Conservation (phyloP, 805 yeast species). For the Myxozyma mucilagina region DNA sequence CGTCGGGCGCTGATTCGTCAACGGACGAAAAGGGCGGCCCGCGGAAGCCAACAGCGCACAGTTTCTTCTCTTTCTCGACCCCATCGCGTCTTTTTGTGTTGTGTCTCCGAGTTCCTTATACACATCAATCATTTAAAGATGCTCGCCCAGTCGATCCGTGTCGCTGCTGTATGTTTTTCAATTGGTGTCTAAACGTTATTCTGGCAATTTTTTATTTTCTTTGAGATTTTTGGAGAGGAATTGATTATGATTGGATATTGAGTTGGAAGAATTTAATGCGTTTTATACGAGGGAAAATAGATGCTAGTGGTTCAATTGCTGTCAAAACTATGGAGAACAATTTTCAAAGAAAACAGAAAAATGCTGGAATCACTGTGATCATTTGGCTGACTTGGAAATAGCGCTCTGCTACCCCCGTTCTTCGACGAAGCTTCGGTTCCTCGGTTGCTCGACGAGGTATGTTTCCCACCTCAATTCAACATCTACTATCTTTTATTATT, state of each 20-base stretch:
- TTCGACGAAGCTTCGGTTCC: conserved; percentile 27
- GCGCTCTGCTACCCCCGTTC: conserved; percentile 23
- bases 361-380: not conserved
- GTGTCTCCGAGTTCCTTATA: not conserved
- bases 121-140: conserved; percentile 3
- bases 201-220: too few species aligned
- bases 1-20: not conserved
- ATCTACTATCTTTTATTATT: too few species aligned
- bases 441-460: conserved; percentile 28
- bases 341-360: not conserved
- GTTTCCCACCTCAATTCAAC: not conserved
- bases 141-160: conserved; percentile 28
- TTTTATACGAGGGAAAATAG: too few species aligned
- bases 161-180: conserved; percentile 21
- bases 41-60: not conserved
- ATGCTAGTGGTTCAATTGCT: too few species aligned
- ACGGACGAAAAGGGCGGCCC: not conserved
- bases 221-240: too few species aligned
- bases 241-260: too few species aligned
- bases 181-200: not conserved
- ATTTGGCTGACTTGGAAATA: not conserved
- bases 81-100: not conserved
- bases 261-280: too few species aligned
- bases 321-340: not conserved
- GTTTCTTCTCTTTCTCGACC: not conserved